A percentile compares a stretch with the other conserved stretches of the same genome.
Conservation (phyloP, 345 rosid genomes). For the Adansonia digitata region DNA sequence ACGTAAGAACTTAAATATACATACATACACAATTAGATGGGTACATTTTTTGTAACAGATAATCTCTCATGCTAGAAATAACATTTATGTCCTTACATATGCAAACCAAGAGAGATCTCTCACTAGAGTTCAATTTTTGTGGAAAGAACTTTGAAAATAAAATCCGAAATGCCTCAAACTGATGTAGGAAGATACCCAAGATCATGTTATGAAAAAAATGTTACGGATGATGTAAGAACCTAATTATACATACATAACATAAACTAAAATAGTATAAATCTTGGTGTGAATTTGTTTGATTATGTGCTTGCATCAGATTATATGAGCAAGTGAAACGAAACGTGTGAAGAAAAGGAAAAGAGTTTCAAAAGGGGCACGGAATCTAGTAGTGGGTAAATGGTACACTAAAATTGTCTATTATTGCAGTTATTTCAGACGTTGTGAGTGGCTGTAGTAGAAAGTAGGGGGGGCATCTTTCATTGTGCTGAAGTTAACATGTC, state of each 20-base stretch:
- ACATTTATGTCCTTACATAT: too few species aligned
- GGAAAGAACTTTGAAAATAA: too few species aligned
- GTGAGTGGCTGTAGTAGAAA: constrained; percentile 1
- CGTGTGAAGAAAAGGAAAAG: neutral
- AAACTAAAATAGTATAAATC: neutral
- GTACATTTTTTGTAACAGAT: too few species aligned
- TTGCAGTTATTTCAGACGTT: constrained; percentile 5
- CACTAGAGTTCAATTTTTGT: too few species aligned
- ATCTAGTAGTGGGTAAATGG: constrained; percentile 6
- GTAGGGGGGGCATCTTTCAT: neutral
- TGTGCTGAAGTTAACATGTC: constrained; percentile 2
- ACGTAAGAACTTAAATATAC: too few species aligned
- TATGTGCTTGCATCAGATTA: neutral
- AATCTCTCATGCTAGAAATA: too few species aligned
- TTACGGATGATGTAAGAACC: too few species aligned
- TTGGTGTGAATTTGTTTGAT: neutral
- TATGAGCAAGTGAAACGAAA: neutral
- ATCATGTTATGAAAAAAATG: too few species aligned
- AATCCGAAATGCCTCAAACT: too few species aligned
- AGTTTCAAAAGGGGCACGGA: neutral
- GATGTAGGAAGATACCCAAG: too few species aligned
- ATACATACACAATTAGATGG: neutral
- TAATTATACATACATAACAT: neutral
- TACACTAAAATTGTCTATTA: neutral
- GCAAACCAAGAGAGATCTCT: too few species aligned